Conservation (phyloP, 371 early-diverging fungal genomes). For the Lichtheimia ornata region DNA sequence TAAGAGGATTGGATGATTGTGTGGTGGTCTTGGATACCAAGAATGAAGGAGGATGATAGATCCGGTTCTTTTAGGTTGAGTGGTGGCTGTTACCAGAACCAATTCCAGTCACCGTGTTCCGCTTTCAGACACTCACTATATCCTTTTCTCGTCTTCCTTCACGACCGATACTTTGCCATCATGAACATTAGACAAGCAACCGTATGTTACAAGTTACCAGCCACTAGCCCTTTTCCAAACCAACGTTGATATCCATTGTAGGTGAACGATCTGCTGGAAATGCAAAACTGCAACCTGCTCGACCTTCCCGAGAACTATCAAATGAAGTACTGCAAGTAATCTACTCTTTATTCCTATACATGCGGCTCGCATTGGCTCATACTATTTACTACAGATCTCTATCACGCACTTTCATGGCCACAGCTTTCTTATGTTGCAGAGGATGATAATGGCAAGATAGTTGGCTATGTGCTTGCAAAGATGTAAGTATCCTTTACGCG, state of each 20-base stretch:
- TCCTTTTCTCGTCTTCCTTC: too few relatives aligned
- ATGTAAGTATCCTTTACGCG: constrained; percentile 63
- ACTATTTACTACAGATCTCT: constrained; percentile 65
- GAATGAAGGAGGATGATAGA: too few relatives aligned
- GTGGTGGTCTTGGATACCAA: too few relatives aligned
- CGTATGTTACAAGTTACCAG: constrained; percentile 29
- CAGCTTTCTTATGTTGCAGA: constrained; percentile 95
- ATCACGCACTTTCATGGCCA: constrained; percentile 96
- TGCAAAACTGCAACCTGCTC: constrained; percentile 95
- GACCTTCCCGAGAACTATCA: constrained; percentile 99
- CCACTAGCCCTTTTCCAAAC: background rate
- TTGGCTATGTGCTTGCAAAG: constrained; percentile 97
- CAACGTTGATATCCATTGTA: constrained; percentile 21
- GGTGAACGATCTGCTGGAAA: constrained; percentile 77
- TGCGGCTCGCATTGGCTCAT: background rate
- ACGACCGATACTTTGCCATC: too few relatives aligned
- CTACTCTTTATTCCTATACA: background rate
- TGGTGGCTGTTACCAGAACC: too few relatives aligned
- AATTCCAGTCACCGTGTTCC: too few relatives aligned
- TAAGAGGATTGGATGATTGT: too few relatives aligned
- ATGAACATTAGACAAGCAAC: constrained; percentile 75
- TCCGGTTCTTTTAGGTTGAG: too few relatives aligned
- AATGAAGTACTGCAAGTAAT: constrained; percentile 90
- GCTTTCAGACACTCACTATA: too few relatives aligned
- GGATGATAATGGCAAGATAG: constrained; percentile 86